A percentile compares a stretch with the other conserved stretches of the same genome.
Evolutionary conservation across 2,329 filamentous ascomycete genomes (phyloP).

Genomic region (Venturia pyrina): DNA sequence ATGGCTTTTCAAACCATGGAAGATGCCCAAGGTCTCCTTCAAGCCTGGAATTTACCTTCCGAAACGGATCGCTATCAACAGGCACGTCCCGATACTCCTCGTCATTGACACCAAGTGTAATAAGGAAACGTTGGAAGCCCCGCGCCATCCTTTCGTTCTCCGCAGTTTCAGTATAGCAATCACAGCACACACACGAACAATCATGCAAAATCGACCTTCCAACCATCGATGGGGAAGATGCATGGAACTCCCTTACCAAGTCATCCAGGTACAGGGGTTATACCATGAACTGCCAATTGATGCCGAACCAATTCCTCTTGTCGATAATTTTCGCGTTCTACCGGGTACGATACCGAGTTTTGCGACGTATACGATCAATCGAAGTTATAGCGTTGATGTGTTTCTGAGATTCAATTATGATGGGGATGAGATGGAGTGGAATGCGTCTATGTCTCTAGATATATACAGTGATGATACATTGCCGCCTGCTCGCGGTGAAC

Average conservation of each 20-base stretch:
- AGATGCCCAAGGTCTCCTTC: slow-evolving; percentile 5
- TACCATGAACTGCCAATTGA: background rate
- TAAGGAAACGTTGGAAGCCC: background rate
- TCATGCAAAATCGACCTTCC: slow-evolving; percentile 6
- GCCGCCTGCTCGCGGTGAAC: background rate
- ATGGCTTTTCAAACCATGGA: slow-evolving; percentile 10
- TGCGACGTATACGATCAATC: slow-evolving; percentile 8
- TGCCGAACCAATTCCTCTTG: slow-evolving; percentile 3
- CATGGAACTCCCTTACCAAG: slow-evolving; percentile 9
- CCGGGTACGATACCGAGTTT: slow-evolving; percentile 8
- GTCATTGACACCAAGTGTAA: slow-evolving; percentile 5
- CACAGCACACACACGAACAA: slow-evolving; percentile 9
- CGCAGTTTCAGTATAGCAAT: slow-evolving; percentile 5
- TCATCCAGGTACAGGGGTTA: background rate
- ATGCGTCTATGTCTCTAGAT: background rate
- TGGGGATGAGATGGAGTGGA: slow-evolving; percentile 4
- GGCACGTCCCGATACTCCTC: slow-evolving; percentile 4
- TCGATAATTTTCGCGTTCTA: slow-evolving; percentile 5
- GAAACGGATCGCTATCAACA: background rate
- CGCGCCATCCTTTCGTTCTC: slow-evolving; percentile 1
- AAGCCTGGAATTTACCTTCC: slow-evolving; percentile 8
- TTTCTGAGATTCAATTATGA: slow-evolving; percentile 6
- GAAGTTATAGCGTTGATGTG: slow-evolving; percentile 7
- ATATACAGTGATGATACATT: background rate
- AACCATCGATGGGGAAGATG: slow-evolving; percentile 6